A percentile compares a stretch with the other conserved stretches of the same genome.
These are phyloP conservation scores for Psilocybe tampanensis DNA, from an alignment of 768 basidiomycete species.

Conservation along the genomic window DNA sequence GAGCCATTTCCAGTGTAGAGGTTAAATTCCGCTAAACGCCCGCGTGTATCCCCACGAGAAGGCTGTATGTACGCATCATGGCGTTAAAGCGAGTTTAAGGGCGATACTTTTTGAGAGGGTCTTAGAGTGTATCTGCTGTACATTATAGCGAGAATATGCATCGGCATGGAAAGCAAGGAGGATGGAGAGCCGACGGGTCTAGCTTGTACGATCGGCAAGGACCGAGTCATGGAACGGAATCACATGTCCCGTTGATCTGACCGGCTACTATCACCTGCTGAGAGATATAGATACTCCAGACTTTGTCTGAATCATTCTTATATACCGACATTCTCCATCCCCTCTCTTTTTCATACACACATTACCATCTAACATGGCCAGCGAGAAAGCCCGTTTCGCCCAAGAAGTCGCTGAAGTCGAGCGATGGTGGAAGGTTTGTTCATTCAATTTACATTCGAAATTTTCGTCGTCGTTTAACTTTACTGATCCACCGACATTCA, in stretches of 20 bases:
- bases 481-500: conserved; percentile 31
- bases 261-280: conserved; percentile 21
- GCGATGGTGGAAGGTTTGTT: conserved; percentile 85
- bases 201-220: conserved; percentile 19
- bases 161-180: neutral
- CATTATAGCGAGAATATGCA: neutral
- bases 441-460: neutral
- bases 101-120: neutral
- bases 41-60: conserved; percentile 19
- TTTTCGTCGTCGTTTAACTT: conserved; percentile 2
- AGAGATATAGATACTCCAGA: conserved; percentile 25
- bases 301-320: conserved; percentile 22
- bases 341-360: conserved; percentile 16
- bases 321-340: conserved; percentile 26
- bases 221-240: conserved; percentile 37
- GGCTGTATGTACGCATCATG: conserved; percentile 8
- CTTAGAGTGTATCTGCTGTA: conserved; percentile 8
- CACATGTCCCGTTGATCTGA: conserved; percentile 42
- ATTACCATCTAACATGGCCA: conserved; percentile 48
- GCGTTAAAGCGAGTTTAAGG: conserved; percentile 22
- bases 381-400: conserved; percentile 70
- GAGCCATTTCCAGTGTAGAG: neutral
- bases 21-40: conserved; percentile 26
- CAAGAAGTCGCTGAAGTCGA: conserved; percentile 86
- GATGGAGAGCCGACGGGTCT: conserved; percentile 37